These are phyloP conservation scores for Lepidium sativum DNA, from an alignment of 345 rosid genomes.

Conservation along the genomic window DNA sequence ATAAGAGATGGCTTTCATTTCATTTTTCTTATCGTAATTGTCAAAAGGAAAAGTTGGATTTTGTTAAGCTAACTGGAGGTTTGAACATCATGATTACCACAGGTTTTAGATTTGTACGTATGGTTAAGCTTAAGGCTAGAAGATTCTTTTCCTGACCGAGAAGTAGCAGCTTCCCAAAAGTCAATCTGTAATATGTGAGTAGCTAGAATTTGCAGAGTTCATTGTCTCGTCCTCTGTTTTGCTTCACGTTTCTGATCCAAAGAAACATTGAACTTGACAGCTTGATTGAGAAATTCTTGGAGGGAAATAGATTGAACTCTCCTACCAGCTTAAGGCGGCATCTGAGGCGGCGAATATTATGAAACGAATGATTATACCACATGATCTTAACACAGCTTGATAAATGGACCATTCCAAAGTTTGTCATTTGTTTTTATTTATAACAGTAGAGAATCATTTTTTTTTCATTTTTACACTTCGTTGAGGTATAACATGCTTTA, in stretches of 20 bases:
- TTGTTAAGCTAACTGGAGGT: background rate
- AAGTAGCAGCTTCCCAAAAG: constrained; percentile 75
- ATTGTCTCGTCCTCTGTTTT: background rate
- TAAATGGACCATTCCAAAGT: background rate
- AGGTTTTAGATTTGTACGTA: constrained; percentile 88
- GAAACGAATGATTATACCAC: constrained; percentile 2
- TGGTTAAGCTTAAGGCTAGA: constrained; percentile 88
- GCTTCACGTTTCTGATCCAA: background rate
- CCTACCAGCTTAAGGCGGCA: background rate
- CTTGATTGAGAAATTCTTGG: constrained; percentile 83
- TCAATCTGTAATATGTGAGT: constrained; percentile 72
- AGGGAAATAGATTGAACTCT: constrained; percentile 27
- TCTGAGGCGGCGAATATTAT: background rate
- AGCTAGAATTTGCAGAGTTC: background rate
- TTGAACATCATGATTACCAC: background rate
- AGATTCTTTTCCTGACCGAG: constrained; percentile 75
- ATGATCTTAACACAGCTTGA: background rate
- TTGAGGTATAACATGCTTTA: too few species aligned
- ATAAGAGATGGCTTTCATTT: background rate
- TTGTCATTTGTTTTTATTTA: background rate
- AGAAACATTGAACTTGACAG: constrained; percentile 27
- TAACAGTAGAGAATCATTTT: too few species aligned
- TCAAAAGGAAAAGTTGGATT: background rate
- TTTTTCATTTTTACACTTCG: too few species aligned
- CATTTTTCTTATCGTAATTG: background rate